Evolutionary conservation across 306 rosid genomes (phyloP), one percentile per base, ranked within the genome.

Genomic region (Quercus glauca): DNA sequence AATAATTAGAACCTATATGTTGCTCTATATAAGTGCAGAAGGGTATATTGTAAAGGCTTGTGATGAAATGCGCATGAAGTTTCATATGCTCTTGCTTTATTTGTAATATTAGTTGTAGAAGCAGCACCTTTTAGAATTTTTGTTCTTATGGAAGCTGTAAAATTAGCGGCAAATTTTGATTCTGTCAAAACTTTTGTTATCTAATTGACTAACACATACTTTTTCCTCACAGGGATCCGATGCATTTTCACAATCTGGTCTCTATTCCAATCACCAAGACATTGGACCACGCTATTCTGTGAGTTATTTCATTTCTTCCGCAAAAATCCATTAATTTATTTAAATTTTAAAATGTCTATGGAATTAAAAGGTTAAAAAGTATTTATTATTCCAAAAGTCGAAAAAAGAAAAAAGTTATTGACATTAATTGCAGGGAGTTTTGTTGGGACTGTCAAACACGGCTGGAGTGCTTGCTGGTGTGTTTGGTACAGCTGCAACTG

Each of bases 401-500:
- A 1, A 55, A 51, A 63, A 41, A 41, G 69, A 45, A 65, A 35
- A 55, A 25, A 67, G 55, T 60, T 81, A 57, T 56, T 45, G 59
- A 65, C 72, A 51, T 65, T 65, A 71, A 90, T 76, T 71, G 57
- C 88, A 94, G 98, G 98, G 98, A 79, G 97, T 94, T 26, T 65
- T 94, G 82, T 78, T 94, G 73, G 98, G 98, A 75, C 83, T 94
- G 25, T 94, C 98, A 49, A 94, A 94, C 85, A 91, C 98, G 0
- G 98, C 97, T 25, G 98, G 98, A 76, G 98, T 94, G 76, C 93
- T 94, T 52, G 98, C 98, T 3, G 98, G 98, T 79, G 94, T 91
- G 79, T 91, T 94, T 28, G 98, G 97, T 73, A 92, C 97, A n/a
- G 97, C 94, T 65, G 98, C 97, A 73, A 94, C 98, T 0, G 97